A percentile compares a stretch with the other conserved stretches of the same genome.
phyloP scores from a whole-genome alignment of 1,284 basidiomycete genomes.

The Cryptococcus sp. region DNA sequence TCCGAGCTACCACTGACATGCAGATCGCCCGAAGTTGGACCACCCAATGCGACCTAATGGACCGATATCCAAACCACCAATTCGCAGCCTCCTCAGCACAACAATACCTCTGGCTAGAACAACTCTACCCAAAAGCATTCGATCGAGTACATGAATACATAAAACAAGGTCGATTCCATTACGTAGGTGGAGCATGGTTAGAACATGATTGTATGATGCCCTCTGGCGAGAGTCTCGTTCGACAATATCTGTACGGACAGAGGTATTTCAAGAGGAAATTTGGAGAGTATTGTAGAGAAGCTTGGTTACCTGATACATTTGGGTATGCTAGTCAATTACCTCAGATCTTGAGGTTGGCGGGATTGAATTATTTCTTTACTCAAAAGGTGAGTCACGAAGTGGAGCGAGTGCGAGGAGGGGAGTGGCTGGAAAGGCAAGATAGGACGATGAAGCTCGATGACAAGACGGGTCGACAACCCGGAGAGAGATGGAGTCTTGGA shows the following conservation, averaged over 20 bases:
- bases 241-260: conserved; percentile 87
- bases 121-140: conserved; percentile 83
- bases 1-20: background rate
- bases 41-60: conserved; percentile 80
- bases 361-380: conserved; percentile 77
- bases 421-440: no score
- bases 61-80: conserved; percentile 91
- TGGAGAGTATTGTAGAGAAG: conserved; percentile 60
- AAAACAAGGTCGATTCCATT: conserved; percentile 65
- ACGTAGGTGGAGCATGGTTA: conserved; percentile 41
- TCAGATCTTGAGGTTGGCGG: conserved; percentile 72
- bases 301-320: conserved; percentile 63
- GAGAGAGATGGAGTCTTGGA: conserved; percentile 56
- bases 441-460: no score
- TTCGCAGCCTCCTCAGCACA: conserved; percentile 86
- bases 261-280: conserved; percentile 76
- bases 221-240: conserved; percentile 74
- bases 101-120: conserved; percentile 90
- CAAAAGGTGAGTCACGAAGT: conserved; percentile 1
- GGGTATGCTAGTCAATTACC: conserved; percentile 82
- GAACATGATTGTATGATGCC: conserved; percentile 88
- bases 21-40: conserved; percentile 78
- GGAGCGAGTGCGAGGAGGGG: no score
- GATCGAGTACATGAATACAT: conserved; percentile 71
- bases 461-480: no score